Percentiles rank a stretch among this genome's conserved stretches.
phyloP scores from a whole-genome alignment of 352 stramenopile species.

The Globisporangium irregulare region DNA sequence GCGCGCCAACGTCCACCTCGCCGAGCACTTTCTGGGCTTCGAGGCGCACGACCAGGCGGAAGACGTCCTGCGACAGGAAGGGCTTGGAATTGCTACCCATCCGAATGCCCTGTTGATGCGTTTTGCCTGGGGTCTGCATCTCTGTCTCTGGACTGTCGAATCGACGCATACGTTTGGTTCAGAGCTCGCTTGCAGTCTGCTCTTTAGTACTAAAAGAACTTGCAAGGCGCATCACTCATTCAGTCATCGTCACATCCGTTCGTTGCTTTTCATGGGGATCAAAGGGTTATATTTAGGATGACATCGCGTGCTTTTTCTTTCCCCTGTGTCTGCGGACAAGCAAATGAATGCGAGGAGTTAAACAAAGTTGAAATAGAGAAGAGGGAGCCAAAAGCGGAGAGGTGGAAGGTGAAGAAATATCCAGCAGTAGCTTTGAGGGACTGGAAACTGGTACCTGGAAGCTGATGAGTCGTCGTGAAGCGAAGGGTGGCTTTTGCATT shows the following conservation, averaged over 20 bases:
- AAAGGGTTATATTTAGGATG: not conserved
- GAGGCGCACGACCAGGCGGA: slow-evolving; percentile 59
- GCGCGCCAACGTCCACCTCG: slow-evolving; percentile 44
- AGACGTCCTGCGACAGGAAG: slow-evolving; percentile 64
- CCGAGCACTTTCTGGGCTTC: slow-evolving; percentile 51
- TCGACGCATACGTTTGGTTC: not conserved
- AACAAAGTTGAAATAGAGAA: not conserved
- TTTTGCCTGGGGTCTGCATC: not conserved
- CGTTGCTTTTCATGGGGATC: not conserved
- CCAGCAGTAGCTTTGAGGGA: not conserved
- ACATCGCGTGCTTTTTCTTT: not conserved
- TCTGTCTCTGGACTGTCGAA: not conserved
- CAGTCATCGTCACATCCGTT: not conserved
- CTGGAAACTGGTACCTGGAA: not conserved
- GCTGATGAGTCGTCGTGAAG: not conserved
- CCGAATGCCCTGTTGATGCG: not conserved
- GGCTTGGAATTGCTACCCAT: slow-evolving; percentile 12
- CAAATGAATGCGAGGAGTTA: not conserved
- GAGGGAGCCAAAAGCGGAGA: not conserved
- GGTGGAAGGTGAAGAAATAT: not conserved
- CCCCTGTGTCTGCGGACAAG: not conserved
- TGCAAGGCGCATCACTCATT: not conserved
- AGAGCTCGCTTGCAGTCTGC: not conserved
- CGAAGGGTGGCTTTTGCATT: not conserved
- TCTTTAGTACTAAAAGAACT: not conserved